Conservation (phyloP, 306 rosid species). For the Quercus parvula region DNA sequence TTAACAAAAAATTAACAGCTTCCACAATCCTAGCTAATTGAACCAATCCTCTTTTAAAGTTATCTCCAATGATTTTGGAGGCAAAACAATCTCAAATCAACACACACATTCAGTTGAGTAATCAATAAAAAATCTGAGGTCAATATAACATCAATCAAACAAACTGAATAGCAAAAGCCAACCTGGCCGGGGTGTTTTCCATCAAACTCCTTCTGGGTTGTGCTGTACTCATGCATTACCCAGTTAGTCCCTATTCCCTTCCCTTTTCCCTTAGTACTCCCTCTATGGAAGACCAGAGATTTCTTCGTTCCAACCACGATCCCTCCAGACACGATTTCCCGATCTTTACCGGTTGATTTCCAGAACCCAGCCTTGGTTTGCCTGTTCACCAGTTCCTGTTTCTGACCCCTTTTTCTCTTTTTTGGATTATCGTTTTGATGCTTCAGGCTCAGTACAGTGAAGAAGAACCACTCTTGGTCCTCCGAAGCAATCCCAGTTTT, state of each 20-base stretch:
- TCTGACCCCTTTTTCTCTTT: background rate
- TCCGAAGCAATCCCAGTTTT: constrained; percentile 63
- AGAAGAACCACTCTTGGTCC: constrained; percentile 97
- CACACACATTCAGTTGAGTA: too few species aligned
- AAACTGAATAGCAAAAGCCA: background rate
- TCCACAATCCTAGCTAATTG: too few species aligned
- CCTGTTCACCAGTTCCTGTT: constrained; percentile 38
- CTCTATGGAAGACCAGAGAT: constrained; percentile 77
- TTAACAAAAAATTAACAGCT: too few species aligned
- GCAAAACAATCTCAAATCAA: too few species aligned
- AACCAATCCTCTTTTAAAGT: too few species aligned
- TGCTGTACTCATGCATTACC: constrained; percentile 92
- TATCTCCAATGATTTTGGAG: too few species aligned
- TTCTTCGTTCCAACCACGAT: constrained; percentile 85
- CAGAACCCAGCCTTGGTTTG: constrained; percentile 78
- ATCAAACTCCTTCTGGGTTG: constrained; percentile 74
- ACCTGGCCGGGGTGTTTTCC: constrained; percentile 97
- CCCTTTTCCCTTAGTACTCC: constrained; percentile 79
- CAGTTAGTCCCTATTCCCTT: constrained; percentile 59
- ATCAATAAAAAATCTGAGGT: too few species aligned
- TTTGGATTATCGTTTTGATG: constrained; percentile 81
- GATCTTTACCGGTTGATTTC: constrained; percentile 97
- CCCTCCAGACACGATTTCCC: constrained; percentile 57
- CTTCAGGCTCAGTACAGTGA: constrained; percentile 84
- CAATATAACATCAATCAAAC: too few species aligned